These are phyloP conservation scores for Phytophthora kernoviae DNA, from an alignment of 352 stramenopile species.

Conservation along the genomic window DNA sequence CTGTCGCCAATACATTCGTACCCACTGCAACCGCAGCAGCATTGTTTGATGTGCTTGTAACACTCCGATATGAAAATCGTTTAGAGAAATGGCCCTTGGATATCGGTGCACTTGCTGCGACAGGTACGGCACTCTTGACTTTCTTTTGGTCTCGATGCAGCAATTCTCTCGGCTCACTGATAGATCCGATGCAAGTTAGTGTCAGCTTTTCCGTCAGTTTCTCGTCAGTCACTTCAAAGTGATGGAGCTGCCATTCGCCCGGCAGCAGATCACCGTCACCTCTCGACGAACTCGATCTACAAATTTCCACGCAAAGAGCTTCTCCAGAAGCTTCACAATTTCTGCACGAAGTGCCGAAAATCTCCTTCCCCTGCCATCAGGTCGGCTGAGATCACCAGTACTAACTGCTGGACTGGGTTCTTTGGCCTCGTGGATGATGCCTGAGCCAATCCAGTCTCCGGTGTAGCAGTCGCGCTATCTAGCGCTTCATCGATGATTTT, in stretches of 20 bases:
- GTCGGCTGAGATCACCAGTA: constrained; percentile 58
- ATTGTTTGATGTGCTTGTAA: constrained; percentile 14
- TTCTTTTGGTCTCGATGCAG: constrained; percentile 27
- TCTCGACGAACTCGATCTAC: constrained; percentile 33
- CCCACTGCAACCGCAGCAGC: constrained; percentile 1
- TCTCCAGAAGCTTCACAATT: constrained; percentile 63
- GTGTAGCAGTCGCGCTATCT: constrained; percentile 7
- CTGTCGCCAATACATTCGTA: background rate
- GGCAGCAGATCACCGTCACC: constrained; percentile 51
- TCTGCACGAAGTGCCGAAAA: constrained; percentile 46
- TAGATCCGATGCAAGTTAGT: constrained; percentile 58
- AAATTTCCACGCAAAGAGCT: constrained; percentile 73
- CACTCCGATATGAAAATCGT: constrained; percentile 65
- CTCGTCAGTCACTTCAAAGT: constrained; percentile 59
- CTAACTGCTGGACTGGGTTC: constrained; percentile 55
- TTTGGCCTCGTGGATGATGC: constrained; percentile 15
- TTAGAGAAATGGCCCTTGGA: constrained; percentile 76
- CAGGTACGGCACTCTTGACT: constrained; percentile 9
- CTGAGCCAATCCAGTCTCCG: constrained; percentile 1
- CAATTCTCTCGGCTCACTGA: constrained; percentile 46
- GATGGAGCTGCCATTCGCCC: constrained; percentile 39
- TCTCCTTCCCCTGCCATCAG: constrained; percentile 40
- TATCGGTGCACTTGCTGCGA: constrained; percentile 11
- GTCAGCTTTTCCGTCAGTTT: constrained; percentile 57
- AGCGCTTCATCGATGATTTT: constrained; percentile 66